Percentiles rank a stretch among this genome's conserved stretches.
Evolutionary conservation across 768 basidiomycete genomes (phyloP).

Genomic region (Boletus bicolor): DNA sequence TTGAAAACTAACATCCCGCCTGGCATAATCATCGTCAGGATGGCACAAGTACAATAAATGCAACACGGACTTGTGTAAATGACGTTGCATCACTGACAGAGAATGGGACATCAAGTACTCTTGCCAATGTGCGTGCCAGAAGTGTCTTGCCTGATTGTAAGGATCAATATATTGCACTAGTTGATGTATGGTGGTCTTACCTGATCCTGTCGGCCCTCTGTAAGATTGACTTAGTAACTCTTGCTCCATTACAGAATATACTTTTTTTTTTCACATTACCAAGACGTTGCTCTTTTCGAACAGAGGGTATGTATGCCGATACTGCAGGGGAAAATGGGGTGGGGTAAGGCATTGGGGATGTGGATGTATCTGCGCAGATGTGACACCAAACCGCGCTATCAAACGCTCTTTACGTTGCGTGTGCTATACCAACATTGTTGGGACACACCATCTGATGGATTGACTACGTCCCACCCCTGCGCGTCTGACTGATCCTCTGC

Average conservation of each 20-base stretch:
- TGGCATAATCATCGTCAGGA: slow-evolving; percentile 28
- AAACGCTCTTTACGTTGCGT: neutral
- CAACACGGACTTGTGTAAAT: slow-evolving; percentile 72
- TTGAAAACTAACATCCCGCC: slow-evolving; percentile 65
- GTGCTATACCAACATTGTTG: neutral
- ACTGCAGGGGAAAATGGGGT: slow-evolving; percentile 35
- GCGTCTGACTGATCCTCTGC: slow-evolving; percentile 37
- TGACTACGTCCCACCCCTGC: slow-evolving; percentile 28
- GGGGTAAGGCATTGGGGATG: slow-evolving; percentile 42
- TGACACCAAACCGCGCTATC: slow-evolving; percentile 40
- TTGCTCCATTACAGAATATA: slow-evolving; percentile 1
- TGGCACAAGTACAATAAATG: neutral
- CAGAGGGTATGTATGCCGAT: slow-evolving; percentile 47
- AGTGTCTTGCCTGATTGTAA: slow-evolving; percentile 73
- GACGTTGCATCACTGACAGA: slow-evolving; percentile 92
- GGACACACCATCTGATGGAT: slow-evolving; percentile 30
- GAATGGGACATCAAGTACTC: slow-evolving; percentile 89
- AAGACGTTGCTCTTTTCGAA: slow-evolving; percentile 98
- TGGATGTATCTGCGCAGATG: slow-evolving; percentile 62
- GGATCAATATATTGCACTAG: neutral
- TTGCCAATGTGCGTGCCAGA: slow-evolving; percentile 87
- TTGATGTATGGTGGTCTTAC: slow-evolving; percentile 37
- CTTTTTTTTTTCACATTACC: slow-evolving; percentile 62
- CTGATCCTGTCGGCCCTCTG: slow-evolving; percentile 85
- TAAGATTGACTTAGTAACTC: slow-evolving; percentile 5